Conservation (phyloP, 2,329 filamentous ascomycete species). For the Penicillium janthinellum region DNA sequence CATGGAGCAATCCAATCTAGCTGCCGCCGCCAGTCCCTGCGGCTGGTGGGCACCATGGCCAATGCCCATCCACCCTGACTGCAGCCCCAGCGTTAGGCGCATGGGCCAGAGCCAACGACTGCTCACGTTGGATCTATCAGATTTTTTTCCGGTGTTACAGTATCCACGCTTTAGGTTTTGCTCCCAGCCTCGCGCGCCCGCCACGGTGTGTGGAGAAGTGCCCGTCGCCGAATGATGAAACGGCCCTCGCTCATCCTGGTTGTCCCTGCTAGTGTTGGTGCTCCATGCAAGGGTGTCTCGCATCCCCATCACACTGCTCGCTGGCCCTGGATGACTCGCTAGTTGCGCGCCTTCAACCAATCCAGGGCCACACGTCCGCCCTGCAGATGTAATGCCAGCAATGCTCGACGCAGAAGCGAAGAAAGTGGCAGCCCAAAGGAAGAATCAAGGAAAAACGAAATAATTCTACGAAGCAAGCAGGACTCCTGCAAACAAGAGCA, state of each 20-base stretch:
- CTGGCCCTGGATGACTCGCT: neutral
- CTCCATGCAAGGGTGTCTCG: constrained; percentile 13
- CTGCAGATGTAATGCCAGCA: constrained; percentile 4
- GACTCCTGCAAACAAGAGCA: neutral
- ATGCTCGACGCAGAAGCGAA: neutral
- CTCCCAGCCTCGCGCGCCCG: constrained; percentile 9
- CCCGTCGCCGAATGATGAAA: constrained; percentile 19
- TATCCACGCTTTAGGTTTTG: constrained; percentile 10
- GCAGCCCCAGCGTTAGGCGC: constrained; percentile 22
- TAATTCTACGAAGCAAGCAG: neutral
- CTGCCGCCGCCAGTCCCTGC: constrained; percentile 24
- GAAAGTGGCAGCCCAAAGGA: neutral
- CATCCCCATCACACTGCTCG: constrained; percentile 12
- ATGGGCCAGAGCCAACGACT: constrained; percentile 26
- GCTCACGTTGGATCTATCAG: constrained; percentile 36
- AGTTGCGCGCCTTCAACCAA: neutral
- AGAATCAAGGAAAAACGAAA: neutral
- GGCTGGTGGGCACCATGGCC: constrained; percentile 2
- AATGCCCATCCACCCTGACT: constrained; percentile 13
- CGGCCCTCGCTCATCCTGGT: neutral
- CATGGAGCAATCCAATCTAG: constrained; percentile 22
- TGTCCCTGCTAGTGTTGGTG: neutral
- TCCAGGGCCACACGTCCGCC: constrained; percentile 1
- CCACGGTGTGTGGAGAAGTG: constrained; percentile 16
- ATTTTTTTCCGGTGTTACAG: constrained; percentile 21